A percentile compares a stretch with the other conserved stretches of the same genome.
These are phyloP conservation scores for Pyrenula aspistea DNA, from an alignment of 495 filamentous ascomycete species.

Conservation along the genomic window DNA sequence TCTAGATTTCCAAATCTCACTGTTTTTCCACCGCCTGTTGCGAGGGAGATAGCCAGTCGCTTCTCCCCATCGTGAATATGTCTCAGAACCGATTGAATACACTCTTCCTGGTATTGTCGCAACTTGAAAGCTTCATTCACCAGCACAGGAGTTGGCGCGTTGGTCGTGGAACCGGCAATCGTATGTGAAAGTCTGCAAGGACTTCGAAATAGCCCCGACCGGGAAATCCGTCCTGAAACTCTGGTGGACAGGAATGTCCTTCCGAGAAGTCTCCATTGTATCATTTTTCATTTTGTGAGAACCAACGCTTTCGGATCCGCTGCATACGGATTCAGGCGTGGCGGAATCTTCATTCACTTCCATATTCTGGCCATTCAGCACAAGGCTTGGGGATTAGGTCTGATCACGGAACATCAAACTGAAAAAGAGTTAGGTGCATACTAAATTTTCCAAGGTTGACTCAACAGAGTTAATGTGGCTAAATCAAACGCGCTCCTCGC, in stretches of 20 bases:
- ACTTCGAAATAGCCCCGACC: too few species aligned
- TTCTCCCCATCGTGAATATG: constrained; percentile 63
- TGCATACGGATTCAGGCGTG: not conserved
- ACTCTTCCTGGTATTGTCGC: constrained; percentile 75
- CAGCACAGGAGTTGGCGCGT: not conserved
- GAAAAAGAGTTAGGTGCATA: too few species aligned
- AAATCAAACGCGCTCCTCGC: too few species aligned
- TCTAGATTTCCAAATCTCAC: constrained; percentile 27
- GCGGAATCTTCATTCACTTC: not conserved
- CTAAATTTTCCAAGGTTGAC: too few species aligned
- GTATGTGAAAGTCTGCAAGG: too few species aligned
- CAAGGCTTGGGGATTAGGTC: too few species aligned
- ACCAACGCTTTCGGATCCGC: not conserved
- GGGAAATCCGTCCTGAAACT: too few species aligned
- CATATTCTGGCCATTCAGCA: not conserved
- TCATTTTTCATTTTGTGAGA: not conserved
- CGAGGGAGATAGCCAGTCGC: constrained; percentile 77
- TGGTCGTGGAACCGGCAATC: not conserved
- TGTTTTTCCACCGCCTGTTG: constrained; percentile 89
- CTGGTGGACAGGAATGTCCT: not conserved
- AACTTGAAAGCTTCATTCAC: constrained; percentile 33
- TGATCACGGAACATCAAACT: too few species aligned
- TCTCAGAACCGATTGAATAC: constrained; percentile 72
- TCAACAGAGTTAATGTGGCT: too few species aligned
- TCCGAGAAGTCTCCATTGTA: not conserved